A percentile compares a stretch with the other conserved stretches of the same genome.
Conservation (phyloP, 345 rosid species). For the Hibiscus trionum region DNA sequence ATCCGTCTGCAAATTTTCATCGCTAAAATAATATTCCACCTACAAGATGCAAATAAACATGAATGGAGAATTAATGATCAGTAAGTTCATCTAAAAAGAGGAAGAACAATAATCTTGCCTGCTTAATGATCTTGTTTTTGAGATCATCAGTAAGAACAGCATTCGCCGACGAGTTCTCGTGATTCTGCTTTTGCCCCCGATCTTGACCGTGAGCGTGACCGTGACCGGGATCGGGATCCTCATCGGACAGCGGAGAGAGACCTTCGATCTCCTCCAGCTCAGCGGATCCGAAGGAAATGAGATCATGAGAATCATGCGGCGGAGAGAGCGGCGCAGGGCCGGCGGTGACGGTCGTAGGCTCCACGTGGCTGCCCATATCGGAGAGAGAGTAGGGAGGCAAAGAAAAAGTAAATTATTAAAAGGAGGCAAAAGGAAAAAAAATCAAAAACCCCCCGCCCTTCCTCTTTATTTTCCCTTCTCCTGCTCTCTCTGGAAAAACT, state of each 20-base stretch:
- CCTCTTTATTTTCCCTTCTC: neutral
- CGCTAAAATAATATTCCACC: constrained; percentile 93
- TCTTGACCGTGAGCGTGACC: constrained; percentile 16
- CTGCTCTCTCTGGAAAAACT: neutral
- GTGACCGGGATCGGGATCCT: constrained; percentile 20
- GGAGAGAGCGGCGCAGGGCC: constrained; percentile 8
- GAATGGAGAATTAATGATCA: neutral
- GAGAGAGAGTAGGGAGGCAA: constrained; percentile 3
- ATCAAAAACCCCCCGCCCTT: constrained; percentile 15
- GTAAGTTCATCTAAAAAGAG: neutral
- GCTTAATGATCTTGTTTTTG: constrained; percentile 58
- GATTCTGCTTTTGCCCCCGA: constrained; percentile 25
- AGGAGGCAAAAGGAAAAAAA: constrained; percentile 10
- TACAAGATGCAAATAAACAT: constrained; percentile 16
- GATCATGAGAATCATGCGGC: constrained; percentile 18
- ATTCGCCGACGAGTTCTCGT: constrained; percentile 15
- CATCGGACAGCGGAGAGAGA: constrained; percentile 30
- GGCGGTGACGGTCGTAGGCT: constrained; percentile 12
- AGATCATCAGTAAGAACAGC: constrained; percentile 39
- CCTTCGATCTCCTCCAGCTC: constrained; percentile 29
- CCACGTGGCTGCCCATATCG: constrained; percentile 27
- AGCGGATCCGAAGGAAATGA: constrained; percentile 27
- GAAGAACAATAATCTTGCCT: constrained; percentile 24
- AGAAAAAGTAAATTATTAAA: neutral
- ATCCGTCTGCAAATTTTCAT: constrained; percentile 78